Base-by-base conservation (phyloP, 768 basidiomycete species). In the Leucocoprinus sp. region DNA sequence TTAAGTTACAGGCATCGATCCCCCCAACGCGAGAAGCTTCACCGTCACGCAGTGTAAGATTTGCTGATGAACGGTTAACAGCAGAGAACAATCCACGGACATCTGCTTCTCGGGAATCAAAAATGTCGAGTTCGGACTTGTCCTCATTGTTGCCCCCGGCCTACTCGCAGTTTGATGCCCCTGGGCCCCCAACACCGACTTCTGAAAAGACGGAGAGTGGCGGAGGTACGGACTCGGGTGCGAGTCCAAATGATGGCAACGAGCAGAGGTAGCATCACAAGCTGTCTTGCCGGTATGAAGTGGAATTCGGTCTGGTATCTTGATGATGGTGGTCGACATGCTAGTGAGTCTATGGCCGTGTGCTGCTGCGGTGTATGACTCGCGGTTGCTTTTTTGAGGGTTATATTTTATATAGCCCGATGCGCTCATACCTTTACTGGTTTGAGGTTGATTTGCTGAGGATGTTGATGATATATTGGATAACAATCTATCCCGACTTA, bases 1-100 rank as follows among this genome's bases (percentile, higher is more conserved):
- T 67, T 8, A 53, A 61, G 8, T 57, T 57, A 38, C 46, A 59
- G 42, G 55, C 64, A 40, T 54, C 53, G 11, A 45, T 52, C 2
- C 55, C 58, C n/a, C 57, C 60, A 12, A 64, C 66, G 21, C 57
- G 71, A 36, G 71, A 73, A 17, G 60, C 50, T 14, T 75, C 73
- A 18, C 73, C 73, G 2, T 61, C 72, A 27, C 58, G 73, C 19
- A 71, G 67, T 28, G 64, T 75, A 14, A 52, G 70, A 43, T 73
- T 73, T 40, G 56, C 21, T 21, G 46, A 48, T 26, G 39, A 42
- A 5, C 40, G 33, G 3, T 11, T 11, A 5, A 27, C 26, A 5
- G 11, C 26, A 5, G 26, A n/a, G n/a, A n/a, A n/a, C n/a, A n/a
- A n/a, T n/a, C n/a, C n/a, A n/a, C n/a, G n/a, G n/a, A n/a, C n/a